Evolutionary conservation across 2,329 filamentous ascomycete species (phyloP).

Genomic region (Ceratocystis alfenasii): DNA sequence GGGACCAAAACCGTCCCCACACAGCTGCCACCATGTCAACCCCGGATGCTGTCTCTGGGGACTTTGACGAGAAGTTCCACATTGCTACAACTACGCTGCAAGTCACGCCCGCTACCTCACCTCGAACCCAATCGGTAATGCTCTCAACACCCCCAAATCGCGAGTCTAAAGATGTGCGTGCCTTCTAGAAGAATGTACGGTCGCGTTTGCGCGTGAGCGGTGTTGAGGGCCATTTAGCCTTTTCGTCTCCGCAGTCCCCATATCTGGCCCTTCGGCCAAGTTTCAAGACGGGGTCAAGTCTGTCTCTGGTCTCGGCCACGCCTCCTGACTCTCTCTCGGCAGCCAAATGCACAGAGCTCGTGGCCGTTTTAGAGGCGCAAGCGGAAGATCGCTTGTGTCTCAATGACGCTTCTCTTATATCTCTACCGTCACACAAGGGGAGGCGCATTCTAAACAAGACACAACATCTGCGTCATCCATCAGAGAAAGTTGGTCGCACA

Average conservation of each 20-base stretch:
- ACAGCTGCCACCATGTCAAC: not conserved
- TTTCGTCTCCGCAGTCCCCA: not conserved
- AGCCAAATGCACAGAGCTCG: not conserved
- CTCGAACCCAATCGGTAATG: not conserved
- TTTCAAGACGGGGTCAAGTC: not conserved
- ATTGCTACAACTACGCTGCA: not conserved
- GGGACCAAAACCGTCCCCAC: not conserved
- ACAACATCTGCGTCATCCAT: not conserved
- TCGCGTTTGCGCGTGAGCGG: slow-evolving; percentile 20
- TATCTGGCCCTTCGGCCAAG: not conserved
- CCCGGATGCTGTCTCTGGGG: not conserved
- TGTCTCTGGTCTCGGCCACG: not conserved
- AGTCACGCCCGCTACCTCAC: slow-evolving; percentile 2
- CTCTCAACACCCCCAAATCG: slow-evolving; percentile 16
- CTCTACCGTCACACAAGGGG: not conserved
- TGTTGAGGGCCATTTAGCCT: slow-evolving; percentile 5
- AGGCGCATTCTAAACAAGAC: not conserved
- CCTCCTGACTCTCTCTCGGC: not conserved
- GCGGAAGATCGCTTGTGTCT: not conserved
- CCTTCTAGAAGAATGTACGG: slow-evolving; percentile 23
- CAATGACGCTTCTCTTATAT: not conserved
- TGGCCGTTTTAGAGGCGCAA: not conserved
- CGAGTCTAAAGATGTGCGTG: slow-evolving; percentile 19
- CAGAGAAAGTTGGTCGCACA: not conserved
- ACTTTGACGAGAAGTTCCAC: slow-evolving; percentile 2